phyloP scores from a whole-genome alignment of 148 eudicot species.

The Chenopodium quinoa region DNA sequence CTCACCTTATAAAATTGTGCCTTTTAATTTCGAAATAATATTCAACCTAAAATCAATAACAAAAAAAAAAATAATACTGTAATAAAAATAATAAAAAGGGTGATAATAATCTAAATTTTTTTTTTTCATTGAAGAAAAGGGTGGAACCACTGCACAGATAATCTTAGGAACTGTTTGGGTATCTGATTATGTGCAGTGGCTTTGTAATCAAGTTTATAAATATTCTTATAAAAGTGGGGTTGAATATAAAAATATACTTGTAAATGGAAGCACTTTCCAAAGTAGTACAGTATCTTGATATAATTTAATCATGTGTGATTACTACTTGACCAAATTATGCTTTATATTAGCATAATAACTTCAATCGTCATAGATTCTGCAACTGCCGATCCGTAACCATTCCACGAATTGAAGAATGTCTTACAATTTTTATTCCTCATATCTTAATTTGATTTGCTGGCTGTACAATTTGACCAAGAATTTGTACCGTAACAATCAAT shows the following conservation, averaged over 20 bases:
- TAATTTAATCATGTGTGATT: constrained; percentile 10
- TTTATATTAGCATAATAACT: constrained; percentile 1
- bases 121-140: neutral
- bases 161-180: neutral
- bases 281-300: constrained; percentile 1
- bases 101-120: no score
- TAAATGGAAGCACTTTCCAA: neutral
- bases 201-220: constrained; percentile 5
- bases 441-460: constrained; percentile 10
- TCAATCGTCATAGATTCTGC: constrained; percentile 24
- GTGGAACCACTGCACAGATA: neutral
- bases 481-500: constrained; percentile 28
- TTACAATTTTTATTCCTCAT: constrained; percentile 12
- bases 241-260: neutral
- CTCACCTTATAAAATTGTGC: no score
- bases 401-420: constrained; percentile 14
- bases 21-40: no score
- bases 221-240: neutral
- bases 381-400: neutral
- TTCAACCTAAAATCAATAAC: no score
- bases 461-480: constrained; percentile 26
- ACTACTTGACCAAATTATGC: constrained; percentile 4
- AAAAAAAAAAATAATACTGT: neutral
- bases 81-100: no score
- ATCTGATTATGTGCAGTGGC: neutral